Evolutionary conservation across 345 rosid genomes (phyloP).

Genomic region (Corymbia maculata): DNA sequence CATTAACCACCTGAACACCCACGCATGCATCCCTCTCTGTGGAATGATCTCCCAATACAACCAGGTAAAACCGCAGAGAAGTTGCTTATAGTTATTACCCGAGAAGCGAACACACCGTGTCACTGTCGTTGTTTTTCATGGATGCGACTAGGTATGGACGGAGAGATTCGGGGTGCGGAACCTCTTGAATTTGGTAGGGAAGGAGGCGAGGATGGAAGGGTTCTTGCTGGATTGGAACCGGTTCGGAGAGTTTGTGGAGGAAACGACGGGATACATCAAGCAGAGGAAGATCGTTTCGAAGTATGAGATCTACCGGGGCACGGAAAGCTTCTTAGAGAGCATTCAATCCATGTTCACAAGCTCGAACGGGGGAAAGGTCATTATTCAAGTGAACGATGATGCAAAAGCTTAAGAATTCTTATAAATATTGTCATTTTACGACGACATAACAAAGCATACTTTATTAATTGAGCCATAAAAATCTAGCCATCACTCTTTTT

Average conservation of each 20-base stretch:
- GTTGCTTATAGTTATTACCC: not conserved
- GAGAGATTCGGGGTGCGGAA: slow-evolving; percentile 37
- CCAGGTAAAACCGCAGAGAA: slow-evolving; percentile 9
- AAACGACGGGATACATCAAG: slow-evolving; percentile 15
- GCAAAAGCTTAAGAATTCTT: not conserved
- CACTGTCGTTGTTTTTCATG: not conserved
- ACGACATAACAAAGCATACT: too few species aligned
- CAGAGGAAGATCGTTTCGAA: slow-evolving; percentile 22
- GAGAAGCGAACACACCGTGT: not conserved
- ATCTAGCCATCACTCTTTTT: too few species aligned
- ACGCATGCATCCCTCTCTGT: slow-evolving; percentile 22
- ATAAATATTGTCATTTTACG: too few species aligned
- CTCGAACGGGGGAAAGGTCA: slow-evolving; percentile 27
- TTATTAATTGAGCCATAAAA: too few species aligned
- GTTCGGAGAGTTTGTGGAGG: slow-evolving; percentile 15
- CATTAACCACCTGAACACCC: slow-evolving; percentile 26
- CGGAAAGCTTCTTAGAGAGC: slow-evolving; percentile 30
- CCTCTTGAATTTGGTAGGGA: slow-evolving; percentile 32
- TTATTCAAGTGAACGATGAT: slow-evolving; percentile 8
- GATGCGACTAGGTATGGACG: slow-evolving; percentile 15
- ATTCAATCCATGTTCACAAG: slow-evolving; percentile 28
- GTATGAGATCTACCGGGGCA: slow-evolving; percentile 12
- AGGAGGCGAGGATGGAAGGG: slow-evolving; percentile 39
- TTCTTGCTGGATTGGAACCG: slow-evolving; percentile 17
- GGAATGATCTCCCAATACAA: slow-evolving; percentile 50